phyloP scores from a whole-genome alignment of 768 basidiomycete species.

The Hericium rajendrae region DNA sequence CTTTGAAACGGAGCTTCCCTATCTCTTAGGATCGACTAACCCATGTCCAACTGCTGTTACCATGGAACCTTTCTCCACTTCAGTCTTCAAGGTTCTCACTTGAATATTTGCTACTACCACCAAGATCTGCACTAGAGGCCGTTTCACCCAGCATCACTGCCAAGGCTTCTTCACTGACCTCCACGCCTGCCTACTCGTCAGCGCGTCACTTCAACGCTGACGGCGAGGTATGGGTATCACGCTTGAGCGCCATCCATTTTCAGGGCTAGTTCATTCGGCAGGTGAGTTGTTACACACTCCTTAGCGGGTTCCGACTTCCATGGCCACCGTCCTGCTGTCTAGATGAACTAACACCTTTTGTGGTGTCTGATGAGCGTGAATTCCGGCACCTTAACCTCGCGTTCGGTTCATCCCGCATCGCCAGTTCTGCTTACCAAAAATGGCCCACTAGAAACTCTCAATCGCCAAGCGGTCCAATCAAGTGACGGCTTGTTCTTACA shows the following conservation, averaged over 20 bases:
- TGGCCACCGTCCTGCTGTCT: constrained; percentile 51
- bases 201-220: constrained; percentile 61
- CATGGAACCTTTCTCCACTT: constrained; percentile 85
- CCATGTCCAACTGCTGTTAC: constrained; percentile 82
- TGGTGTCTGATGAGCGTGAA: constrained; percentile 79
- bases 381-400: constrained; percentile 74
- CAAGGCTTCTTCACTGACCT: constrained; percentile 73
- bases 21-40: constrained; percentile 83
- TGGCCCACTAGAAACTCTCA: constrained; percentile 67
- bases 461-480: constrained; percentile 41
- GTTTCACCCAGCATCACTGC: constrained; percentile 66
- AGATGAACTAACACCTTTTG: constrained; percentile 75
- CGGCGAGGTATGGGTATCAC: constrained; percentile 79
- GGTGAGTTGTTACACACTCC: constrained; percentile 86
- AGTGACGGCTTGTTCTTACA: constrained; percentile 47
- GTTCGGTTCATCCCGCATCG: constrained; percentile 65
- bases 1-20: too few relatives aligned
- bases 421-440: constrained; percentile 69
- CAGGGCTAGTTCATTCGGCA: constrained; percentile 87
- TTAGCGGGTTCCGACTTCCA: constrained; percentile 81
- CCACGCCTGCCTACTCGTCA: constrained; percentile 73
- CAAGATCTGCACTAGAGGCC: constrained; percentile 81
- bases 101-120: constrained; percentile 86
- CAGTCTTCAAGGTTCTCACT: constrained; percentile 81
- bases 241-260: constrained; percentile 88